Evolutionary conservation across 768 basidiomycete genomes (phyloP).

Genomic region (Ramaria sp.): DNA sequence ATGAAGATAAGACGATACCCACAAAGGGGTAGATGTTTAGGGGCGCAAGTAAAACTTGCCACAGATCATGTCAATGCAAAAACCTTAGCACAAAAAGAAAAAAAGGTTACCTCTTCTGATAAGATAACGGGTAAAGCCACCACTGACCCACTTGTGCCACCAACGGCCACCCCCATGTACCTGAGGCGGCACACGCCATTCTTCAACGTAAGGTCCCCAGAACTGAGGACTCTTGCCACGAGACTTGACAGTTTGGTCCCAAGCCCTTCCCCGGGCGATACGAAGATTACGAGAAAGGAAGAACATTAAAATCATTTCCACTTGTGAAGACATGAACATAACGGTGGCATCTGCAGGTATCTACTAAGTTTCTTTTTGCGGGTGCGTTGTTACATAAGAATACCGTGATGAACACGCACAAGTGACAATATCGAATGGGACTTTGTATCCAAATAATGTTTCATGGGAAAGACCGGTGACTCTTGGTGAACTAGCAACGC

Average conservation of each 20-base stretch:
- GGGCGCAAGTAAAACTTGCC: conserved; percentile 40
- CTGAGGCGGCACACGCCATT: conserved; percentile 52
- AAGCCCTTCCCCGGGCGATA: conserved; percentile 66
- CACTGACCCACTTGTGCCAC: conserved; percentile 23
- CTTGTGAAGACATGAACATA: conserved; percentile 62
- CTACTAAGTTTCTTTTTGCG: not conserved
- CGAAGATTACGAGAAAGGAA: conserved; percentile 79
- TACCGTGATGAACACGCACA: conserved; percentile 29
- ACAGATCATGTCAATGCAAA: not conserved
- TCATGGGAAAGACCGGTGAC: conserved; percentile 53
- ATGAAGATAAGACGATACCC: conserved; percentile 50
- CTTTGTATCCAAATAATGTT: conserved; percentile 49
- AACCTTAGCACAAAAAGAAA: not conserved
- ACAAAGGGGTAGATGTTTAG: conserved; percentile 60
- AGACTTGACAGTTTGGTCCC: conserved; percentile 74
- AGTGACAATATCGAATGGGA: conserved; percentile 62
- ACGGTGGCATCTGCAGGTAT: conserved; percentile 53
- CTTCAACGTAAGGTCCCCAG: conserved; percentile 77
- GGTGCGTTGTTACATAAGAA: not conserved
- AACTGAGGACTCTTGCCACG: conserved; percentile 75
- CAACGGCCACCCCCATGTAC: conserved; percentile 19
- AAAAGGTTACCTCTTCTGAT: conserved; percentile 31
- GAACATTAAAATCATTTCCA: conserved; percentile 66
- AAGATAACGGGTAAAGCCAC: conserved; percentile 30
- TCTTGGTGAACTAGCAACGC: conserved; percentile 41